Conservation (phyloP, 176 grass and related monocot species). For the Musa itinerans region DNA sequence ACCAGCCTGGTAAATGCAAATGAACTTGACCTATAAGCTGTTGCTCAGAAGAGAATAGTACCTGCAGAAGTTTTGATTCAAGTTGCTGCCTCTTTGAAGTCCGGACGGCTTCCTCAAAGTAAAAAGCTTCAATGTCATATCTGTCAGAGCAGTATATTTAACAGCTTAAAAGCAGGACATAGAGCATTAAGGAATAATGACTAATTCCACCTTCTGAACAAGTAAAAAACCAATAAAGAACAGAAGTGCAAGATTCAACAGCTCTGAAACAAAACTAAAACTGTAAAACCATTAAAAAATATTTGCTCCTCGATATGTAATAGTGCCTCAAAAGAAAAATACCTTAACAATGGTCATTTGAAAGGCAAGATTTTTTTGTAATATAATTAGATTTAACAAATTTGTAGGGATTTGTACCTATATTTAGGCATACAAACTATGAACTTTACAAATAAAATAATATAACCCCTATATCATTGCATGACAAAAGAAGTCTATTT, state of each 20-base stretch:
- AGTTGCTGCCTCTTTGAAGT: constrained; percentile 84
- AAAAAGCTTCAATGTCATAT: constrained; percentile 83
- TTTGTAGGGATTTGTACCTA: too few relatives aligned
- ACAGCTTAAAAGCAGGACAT: background rate
- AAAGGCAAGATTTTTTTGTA: too few relatives aligned
- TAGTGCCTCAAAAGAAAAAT: too few relatives aligned
- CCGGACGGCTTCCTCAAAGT: constrained; percentile 97
- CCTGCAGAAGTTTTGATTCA: constrained; percentile 25
- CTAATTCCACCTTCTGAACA: too few relatives aligned
- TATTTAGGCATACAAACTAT: too few relatives aligned
- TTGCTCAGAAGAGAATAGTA: background rate
- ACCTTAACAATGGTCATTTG: too few relatives aligned
- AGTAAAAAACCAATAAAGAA: background rate
- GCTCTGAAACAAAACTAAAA: background rate
- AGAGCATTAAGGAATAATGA: background rate
- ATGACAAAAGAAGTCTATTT: too few relatives aligned
- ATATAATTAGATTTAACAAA: too few relatives aligned
- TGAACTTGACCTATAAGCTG: background rate
- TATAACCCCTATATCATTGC: too few relatives aligned
- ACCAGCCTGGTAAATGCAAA: background rate
- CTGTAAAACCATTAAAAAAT: background rate
- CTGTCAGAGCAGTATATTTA: constrained; percentile 33
- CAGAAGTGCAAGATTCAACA: background rate
- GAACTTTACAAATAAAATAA: too few relatives aligned
- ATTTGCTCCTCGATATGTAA: too few relatives aligned